Percentiles rank a stretch among this genome's conserved stretches.
Evolutionary conservation across 345 rosid species (phyloP).

Genomic region (Syzygium jambos): DNA sequence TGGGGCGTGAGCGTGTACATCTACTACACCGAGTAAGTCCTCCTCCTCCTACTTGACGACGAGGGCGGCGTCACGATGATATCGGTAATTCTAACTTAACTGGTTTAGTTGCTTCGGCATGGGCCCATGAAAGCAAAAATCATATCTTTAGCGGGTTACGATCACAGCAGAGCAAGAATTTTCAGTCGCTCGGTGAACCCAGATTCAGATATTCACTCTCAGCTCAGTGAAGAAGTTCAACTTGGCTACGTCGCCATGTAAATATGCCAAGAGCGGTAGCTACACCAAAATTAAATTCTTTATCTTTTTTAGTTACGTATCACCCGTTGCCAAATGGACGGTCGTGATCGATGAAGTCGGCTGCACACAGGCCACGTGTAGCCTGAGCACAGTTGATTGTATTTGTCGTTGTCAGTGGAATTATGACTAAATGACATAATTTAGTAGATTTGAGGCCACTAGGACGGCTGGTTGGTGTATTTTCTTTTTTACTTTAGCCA

Average conservation of each 20-base stretch:
- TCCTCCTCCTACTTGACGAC: background rate
- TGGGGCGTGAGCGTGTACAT: slow-evolving; percentile 49
- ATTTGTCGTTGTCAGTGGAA: background rate
- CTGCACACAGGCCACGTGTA: background rate
- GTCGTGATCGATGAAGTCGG: background rate
- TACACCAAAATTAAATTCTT: background rate
- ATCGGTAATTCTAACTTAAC: background rate
- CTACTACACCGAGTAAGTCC: slow-evolving; percentile 78
- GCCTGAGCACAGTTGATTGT: background rate
- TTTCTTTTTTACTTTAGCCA: background rate
- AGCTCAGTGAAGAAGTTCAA: background rate
- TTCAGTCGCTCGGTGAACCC: background rate
- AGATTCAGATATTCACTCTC: background rate
- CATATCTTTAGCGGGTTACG: background rate
- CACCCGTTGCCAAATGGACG: background rate
- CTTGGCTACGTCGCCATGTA: background rate
- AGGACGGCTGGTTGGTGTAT: background rate
- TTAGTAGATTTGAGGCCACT: background rate
- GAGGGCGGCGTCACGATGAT: background rate
- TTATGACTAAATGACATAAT: background rate
- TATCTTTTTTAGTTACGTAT: background rate
- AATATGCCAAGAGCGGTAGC: background rate
- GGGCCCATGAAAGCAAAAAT: background rate
- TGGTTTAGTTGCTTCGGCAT: background rate
- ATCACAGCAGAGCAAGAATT: background rate